Conservation (phyloP, 768 basidiomycete genomes). For the Phaeotremella skinneri region DNA sequence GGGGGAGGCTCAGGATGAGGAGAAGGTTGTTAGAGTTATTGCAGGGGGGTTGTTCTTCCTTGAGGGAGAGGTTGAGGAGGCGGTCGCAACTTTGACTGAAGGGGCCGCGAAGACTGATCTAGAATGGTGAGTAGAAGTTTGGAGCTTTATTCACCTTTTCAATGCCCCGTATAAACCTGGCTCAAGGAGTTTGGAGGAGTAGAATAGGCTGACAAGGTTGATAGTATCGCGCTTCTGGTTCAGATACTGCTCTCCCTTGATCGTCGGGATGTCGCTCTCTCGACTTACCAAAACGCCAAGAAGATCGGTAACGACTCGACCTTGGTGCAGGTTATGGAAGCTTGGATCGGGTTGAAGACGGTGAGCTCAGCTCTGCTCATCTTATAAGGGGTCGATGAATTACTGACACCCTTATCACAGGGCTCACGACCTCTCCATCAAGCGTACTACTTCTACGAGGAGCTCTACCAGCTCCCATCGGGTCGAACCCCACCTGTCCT, state of each 20-base stretch:
- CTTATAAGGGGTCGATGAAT: background rate
- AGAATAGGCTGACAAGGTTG: constrained; percentile 8
- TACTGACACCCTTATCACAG: constrained; percentile 19
- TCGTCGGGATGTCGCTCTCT: constrained; percentile 80
- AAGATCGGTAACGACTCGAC: constrained; percentile 85
- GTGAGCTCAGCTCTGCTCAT: constrained; percentile 24
- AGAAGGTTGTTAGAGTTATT: constrained; percentile 69
- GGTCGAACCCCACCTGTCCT: constrained; percentile 49
- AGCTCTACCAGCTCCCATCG: constrained; percentile 48
- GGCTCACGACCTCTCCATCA: constrained; percentile 50
- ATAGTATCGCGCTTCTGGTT: constrained; percentile 73
- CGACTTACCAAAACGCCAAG: constrained; percentile 77
- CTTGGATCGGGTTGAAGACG: constrained; percentile 56
- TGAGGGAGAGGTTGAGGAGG: constrained; percentile 86
- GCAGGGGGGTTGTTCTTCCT: constrained; percentile 83
- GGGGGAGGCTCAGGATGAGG: constrained; percentile 63
- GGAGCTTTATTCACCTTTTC: background rate
- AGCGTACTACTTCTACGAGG: constrained; percentile 53
- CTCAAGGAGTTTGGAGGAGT: constrained; percentile 1
- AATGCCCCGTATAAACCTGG: background rate
- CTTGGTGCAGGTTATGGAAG: constrained; percentile 84
- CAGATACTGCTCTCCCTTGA: constrained; percentile 89
- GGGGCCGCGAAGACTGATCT: constrained; percentile 69
- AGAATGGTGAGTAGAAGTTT: constrained; percentile 71
- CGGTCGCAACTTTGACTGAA: constrained; percentile 76